Conservation (phyloP, 2,329 filamentous ascomycete species). For the Colletotrichum australisinense region DNA sequence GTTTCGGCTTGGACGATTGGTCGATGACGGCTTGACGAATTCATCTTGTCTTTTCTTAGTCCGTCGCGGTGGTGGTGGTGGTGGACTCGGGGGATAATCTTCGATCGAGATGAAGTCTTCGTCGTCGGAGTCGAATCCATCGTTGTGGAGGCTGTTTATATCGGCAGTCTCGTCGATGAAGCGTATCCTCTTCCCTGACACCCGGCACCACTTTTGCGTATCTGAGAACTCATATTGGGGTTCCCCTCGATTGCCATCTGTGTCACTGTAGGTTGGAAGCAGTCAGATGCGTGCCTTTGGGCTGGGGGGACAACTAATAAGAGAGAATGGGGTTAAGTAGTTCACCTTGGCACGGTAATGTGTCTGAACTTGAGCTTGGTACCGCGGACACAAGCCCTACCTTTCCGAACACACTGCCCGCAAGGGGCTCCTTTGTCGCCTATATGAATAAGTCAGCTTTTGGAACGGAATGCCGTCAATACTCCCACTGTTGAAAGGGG, state of each 20-base stretch:
- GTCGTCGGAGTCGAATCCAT: slow-evolving; percentile 16
- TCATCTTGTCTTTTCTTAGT: background rate
- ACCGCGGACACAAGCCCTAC: background rate
- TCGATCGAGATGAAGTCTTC: background rate
- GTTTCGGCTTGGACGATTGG: background rate
- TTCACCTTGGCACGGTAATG: slow-evolving; percentile 4
- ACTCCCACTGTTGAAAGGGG: background rate
- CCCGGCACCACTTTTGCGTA: slow-evolving; percentile 16
- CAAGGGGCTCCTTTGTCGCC: slow-evolving; percentile 28
- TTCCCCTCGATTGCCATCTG: background rate
- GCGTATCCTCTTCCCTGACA: slow-evolving; percentile 5
- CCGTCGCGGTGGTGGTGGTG: background rate
- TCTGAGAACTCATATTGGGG: slow-evolving; percentile 19
- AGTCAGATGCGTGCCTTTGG: background rate
- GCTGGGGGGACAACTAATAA: too few relatives aligned
- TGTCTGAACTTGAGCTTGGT: slow-evolving; percentile 22
- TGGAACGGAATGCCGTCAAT: too few relatives aligned
- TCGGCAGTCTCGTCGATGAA: slow-evolving; percentile 29
- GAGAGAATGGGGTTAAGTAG: too few relatives aligned
- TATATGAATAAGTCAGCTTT: background rate
- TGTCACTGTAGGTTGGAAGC: background rate
- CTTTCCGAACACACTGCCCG: slow-evolving; percentile 11
- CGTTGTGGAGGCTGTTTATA: slow-evolving; percentile 16
- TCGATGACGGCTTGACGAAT: background rate
- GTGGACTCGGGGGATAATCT: background rate